Percentiles rank a stretch among this genome's conserved stretches.
These are phyloP conservation scores for Elongisporangium undulatum DNA, from an alignment of 352 stramenopile genomes.

Conservation along the genomic window DNA sequence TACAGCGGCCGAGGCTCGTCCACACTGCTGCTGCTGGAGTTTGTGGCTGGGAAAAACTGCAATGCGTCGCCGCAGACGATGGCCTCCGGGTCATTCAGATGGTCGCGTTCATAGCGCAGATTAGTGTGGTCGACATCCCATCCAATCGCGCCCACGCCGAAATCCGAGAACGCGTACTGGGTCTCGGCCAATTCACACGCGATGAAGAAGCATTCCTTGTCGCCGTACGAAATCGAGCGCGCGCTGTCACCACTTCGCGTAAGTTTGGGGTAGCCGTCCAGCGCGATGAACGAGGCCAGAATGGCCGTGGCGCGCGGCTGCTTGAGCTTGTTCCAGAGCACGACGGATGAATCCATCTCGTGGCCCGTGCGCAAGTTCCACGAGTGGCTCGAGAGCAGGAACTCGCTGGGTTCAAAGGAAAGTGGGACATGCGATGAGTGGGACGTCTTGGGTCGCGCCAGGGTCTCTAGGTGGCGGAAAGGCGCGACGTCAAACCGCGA, in stretches of 20 bases:
- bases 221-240: conserved; percentile 12
- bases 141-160: conserved; percentile 19
- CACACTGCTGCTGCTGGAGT: neutral
- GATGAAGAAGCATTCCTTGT: conserved; percentile 41
- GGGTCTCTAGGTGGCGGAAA: conserved; percentile 26
- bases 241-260: too few species aligned
- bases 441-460: conserved; percentile 18
- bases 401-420: conserved; percentile 31
- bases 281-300: conserved; percentile 22
- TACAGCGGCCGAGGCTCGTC: conserved; percentile 18
- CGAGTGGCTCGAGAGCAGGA: conserved; percentile 32
- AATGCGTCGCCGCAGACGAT: neutral
- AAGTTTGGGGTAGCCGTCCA: conserved; percentile 8
- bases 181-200: conserved; percentile 30
- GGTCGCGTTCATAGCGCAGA: neutral
- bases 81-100: neutral
- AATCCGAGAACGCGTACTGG: conserved; percentile 25
- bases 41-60: neutral
- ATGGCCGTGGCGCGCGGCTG: conserved; percentile 28
- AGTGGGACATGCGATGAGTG: neutral
- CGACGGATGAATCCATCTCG: conserved; percentile 46
- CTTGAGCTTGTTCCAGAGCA: conserved; percentile 26
- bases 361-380: conserved; percentile 50
- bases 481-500: conserved; percentile 30
- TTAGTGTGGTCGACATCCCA: conserved; percentile 3